Conservation (phyloP, 768 basidiomycete species). For the Phylloporus sp. region DNA sequence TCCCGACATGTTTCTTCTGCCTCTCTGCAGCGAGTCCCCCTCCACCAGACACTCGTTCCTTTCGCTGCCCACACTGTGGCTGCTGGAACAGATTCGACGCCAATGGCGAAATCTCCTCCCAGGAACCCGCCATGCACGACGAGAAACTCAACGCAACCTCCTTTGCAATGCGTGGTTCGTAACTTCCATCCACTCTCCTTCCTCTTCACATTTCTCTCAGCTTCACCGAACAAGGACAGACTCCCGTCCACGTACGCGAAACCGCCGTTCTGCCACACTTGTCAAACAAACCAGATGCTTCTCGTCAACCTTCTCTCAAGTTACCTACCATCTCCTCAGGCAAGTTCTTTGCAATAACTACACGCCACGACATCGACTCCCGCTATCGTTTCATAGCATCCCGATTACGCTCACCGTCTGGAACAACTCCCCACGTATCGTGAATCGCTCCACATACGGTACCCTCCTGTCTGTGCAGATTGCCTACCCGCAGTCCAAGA, state of each 20-base stretch:
- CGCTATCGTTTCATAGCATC: slow-evolving; percentile 47
- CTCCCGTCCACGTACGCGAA: slow-evolving; percentile 55
- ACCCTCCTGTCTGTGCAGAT: slow-evolving; percentile 77
- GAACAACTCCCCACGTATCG: slow-evolving; percentile 67
- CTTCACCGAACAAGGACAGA: slow-evolving; percentile 63
- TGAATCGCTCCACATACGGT: slow-evolving; percentile 69
- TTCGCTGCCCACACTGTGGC: slow-evolving; percentile 60
- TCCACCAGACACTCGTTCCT: slow-evolving; percentile 49
- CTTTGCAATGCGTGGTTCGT: slow-evolving; percentile 68
- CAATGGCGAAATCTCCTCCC: slow-evolving; percentile 72
- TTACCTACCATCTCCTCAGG: slow-evolving; percentile 77
- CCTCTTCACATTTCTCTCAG: slow-evolving; percentile 32
- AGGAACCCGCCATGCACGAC: slow-evolving; percentile 87
- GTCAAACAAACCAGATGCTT: slow-evolving; percentile 90
- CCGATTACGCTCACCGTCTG: slow-evolving; percentile 61
- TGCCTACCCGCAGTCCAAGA: slow-evolving; percentile 81
- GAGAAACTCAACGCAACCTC: slow-evolving; percentile 63
- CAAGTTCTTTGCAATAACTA: slow-evolving; percentile 32
- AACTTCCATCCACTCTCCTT: not conserved
- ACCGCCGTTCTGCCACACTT: slow-evolving; percentile 77
- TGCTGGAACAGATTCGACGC: slow-evolving; percentile 75
- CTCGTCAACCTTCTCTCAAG: slow-evolving; percentile 82
- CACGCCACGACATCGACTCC: not conserved
- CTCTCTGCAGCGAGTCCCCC: slow-evolving; percentile 39
- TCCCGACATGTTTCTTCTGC: slow-evolving; percentile 69